These are phyloP conservation scores for Carex sylvatica DNA, from an alignment of 202 grass and related monocot genomes.

Conservation along the genomic window DNA sequence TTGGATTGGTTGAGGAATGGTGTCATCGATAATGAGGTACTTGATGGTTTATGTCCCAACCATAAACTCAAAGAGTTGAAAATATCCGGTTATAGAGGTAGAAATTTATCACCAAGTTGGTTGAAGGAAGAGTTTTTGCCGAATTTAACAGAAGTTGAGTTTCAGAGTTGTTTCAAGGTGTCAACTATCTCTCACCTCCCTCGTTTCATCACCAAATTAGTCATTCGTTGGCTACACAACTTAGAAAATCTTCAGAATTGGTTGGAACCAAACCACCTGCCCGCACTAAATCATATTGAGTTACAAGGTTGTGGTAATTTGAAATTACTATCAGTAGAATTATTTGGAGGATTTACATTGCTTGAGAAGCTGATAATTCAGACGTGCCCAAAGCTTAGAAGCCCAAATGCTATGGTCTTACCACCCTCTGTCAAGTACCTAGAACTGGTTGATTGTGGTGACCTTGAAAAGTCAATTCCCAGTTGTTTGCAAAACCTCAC, in stretches of 20 bases:
- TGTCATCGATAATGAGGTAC: too few species aligned
- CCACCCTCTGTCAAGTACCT: not conserved
- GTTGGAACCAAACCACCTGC: not conserved
- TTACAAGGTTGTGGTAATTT: fast-evolving
- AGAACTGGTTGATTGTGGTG: not conserved
- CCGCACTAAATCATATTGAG: not conserved
- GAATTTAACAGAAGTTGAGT: not conserved
- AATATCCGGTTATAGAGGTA: too few species aligned
- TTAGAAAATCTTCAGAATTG: constrained; percentile 1
- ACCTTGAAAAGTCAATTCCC: constrained; percentile 12
- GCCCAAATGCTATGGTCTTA: not conserved
- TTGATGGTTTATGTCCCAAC: too few species aligned
- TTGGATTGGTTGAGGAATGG: fast-evolving
- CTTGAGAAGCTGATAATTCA: not conserved
- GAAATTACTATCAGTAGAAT: not conserved
- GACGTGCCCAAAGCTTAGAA: not conserved
- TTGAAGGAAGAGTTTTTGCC: too few species aligned
- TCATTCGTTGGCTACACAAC: fast-evolving
- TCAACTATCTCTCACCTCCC: not conserved
- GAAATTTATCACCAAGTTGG: too few species aligned
- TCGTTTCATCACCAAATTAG: not conserved
- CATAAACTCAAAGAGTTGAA: too few species aligned
- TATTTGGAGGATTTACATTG: not conserved
- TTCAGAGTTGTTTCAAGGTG: not conserved
- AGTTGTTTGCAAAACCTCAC: constrained; percentile 12